A percentile compares a stretch with the other conserved stretches of the same genome.
These are phyloP conservation scores for Dothidotthia symphoricarpi DNA, from an alignment of 2,329 filamentous ascomycete genomes.

Conservation along the genomic window DNA sequence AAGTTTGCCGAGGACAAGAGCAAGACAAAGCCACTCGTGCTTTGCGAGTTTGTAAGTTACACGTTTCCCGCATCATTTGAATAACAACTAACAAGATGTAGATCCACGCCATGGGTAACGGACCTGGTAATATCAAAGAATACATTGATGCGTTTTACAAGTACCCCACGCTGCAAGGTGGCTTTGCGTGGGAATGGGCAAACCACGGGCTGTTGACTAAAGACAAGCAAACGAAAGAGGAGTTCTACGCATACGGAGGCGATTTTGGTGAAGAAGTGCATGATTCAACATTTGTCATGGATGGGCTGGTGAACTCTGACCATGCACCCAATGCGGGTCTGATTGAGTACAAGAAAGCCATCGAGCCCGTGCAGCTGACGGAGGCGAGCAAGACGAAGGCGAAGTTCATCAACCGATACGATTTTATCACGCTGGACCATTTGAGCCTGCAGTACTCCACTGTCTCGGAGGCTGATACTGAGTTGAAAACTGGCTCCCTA, in stretches of 20 bases:
- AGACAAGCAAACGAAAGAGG: constrained; percentile 38
- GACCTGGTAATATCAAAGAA: constrained; percentile 66
- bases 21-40: constrained; percentile 55
- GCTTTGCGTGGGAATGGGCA: constrained; percentile 51
- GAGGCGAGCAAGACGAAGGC: constrained; percentile 21
- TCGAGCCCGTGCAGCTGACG: constrained; percentile 43
- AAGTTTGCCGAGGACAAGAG: constrained; percentile 45
- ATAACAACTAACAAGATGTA: constrained; percentile 5
- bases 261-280: constrained; percentile 46
- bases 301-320: constrained; percentile 45
- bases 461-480: constrained; percentile 6
- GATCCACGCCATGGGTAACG: constrained; percentile 69
- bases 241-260: constrained; percentile 46
- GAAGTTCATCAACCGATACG: constrained; percentile 36
- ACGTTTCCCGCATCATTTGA: neutral
- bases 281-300: constrained; percentile 48
- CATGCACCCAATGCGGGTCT: constrained; percentile 45
- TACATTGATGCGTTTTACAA: constrained; percentile 64
- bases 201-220: constrained; percentile 47
- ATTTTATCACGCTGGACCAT: constrained; percentile 42
- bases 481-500: constrained; percentile 14
- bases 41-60: constrained; percentile 50
- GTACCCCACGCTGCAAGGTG: constrained; percentile 63
- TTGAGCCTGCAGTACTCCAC: constrained; percentile 23
- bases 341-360: constrained; percentile 46